Base-by-base conservation (phyloP, 352 stramenopile species). In the Phytophthora pisi region DNA sequence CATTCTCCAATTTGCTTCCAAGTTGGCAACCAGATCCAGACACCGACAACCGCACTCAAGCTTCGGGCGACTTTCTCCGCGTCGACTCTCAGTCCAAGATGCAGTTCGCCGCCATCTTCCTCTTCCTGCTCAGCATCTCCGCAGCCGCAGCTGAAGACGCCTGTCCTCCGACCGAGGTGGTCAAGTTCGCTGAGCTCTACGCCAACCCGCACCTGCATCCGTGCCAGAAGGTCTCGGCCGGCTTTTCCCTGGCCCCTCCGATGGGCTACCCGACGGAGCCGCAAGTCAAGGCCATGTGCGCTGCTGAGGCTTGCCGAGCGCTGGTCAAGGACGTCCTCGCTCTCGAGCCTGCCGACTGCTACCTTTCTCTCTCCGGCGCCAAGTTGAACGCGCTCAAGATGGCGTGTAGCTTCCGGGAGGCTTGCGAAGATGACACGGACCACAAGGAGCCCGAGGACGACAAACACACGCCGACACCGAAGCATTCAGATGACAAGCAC, bases 1-100 rank as follows among this genome's bases (percentile, higher is more conserved):
- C 69, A 77, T 64, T 77, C 54, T 71, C 42, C 69, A 77, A 68
- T 70, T 73, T 70, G 43, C 64, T 51, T 51, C 24, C 64, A 66
- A 73, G 43, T 56, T 64, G 28, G 55, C 55, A 73, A 43, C 11
- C 43, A 59, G 43, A 16, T 43, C 38, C 36, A 67, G 42, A 66
- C 31, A 53, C 26, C 34, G 3, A 49, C 57, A 61, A 60, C 15
- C 5, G 43, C 20, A n/a, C 26, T 46, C 51, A 50, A 69, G 18
- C 28, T 53, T 51, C 7, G 13, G 6, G 10, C 26, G 28, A 43
- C 55, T 51, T 30, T 51, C 40, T 42, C 51, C 15, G 18, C 30
- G 28, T 54, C 18, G 15, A 56, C 26, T 26, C 26, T 16, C 34
- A 30, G 49, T 15, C 46, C 31, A 64, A 7, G 20, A 78, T 78